phyloP scores from a whole-genome alignment of 164 flowering plant species.

The Vitis cinerea region DNA sequence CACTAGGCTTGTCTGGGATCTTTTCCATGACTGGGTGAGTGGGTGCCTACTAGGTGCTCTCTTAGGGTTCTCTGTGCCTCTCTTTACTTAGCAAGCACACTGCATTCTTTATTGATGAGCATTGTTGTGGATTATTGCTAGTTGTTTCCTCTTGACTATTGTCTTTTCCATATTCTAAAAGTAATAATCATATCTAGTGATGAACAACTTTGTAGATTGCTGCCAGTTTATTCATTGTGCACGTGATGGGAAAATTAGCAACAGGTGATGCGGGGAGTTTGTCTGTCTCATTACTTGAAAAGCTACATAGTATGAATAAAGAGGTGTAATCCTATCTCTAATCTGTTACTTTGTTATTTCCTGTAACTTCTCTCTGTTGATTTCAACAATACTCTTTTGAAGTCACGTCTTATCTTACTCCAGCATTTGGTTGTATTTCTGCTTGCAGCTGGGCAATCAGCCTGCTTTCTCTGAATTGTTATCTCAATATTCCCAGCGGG shows the following conservation, averaged over 20 bases:
- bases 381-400: background rate
- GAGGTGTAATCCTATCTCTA: conserved; percentile 40
- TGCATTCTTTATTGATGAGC: too few relatives aligned
- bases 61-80: too few relatives aligned
- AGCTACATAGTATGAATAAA: conserved; percentile 35
- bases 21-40: too few relatives aligned
- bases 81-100: too few relatives aligned
- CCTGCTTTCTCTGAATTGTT: conserved; percentile 69
- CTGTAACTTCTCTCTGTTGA: background rate
- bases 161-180: background rate
- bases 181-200: background rate
- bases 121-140: background rate
- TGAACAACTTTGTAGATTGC: conserved; percentile 53
- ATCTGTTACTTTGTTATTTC: background rate
- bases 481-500: conserved; percentile 57
- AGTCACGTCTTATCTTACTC: conserved; percentile 1
- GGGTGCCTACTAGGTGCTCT: too few relatives aligned
- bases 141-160: background rate
- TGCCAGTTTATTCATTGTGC: conserved; percentile 51
- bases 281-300: conserved; percentile 64
- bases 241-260: conserved; percentile 53
- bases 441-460: conserved; percentile 55
- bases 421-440: conserved; percentile 3
- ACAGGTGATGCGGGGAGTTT: conserved; percentile 62
- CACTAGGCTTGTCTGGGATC: too few relatives aligned